These are phyloP conservation scores for Capillidium heterosporum DNA, from an alignment of 371 early-diverging fungal species.

Conservation along the genomic window DNA sequence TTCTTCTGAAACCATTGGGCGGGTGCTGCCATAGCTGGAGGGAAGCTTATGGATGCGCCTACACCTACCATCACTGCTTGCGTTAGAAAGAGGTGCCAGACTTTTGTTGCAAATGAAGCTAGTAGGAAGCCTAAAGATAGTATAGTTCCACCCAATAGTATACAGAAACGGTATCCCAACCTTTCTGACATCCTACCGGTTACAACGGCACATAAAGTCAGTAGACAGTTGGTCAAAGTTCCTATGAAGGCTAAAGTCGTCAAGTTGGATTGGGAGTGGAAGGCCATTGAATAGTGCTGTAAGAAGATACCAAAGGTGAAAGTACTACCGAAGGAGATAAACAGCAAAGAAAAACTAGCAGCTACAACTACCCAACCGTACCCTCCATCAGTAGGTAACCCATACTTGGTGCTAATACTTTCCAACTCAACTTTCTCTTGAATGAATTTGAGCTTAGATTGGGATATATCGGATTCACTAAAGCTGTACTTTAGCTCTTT, in stretches of 20 bases:
- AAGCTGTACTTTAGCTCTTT: no score
- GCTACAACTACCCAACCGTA: constrained; percentile 22
- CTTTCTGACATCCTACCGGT: neutral
- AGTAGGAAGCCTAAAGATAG: neutral
- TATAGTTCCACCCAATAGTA: neutral
- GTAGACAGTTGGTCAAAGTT: neutral
- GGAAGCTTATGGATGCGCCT: constrained; percentile 30
- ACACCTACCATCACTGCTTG: constrained; percentile 30
- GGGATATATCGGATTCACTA: no score
- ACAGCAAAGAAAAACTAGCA: constrained; percentile 17
- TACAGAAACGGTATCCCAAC: neutral
- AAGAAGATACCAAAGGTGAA: constrained; percentile 25
- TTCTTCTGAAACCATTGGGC: constrained; percentile 54
- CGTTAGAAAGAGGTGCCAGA: constrained; percentile 36
- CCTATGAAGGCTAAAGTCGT: neutral
- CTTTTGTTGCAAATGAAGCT: constrained; percentile 6
- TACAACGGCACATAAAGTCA: neutral
- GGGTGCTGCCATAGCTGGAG: constrained; percentile 34
- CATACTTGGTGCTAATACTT: neutral
- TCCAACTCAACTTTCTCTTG: neutral
- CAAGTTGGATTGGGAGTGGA: neutral
- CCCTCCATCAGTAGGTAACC: neutral
- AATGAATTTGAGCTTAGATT: no score
- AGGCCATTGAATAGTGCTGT: constrained; percentile 10
- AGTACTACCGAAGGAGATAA: constrained; percentile 21